A percentile compares a stretch with the other conserved stretches of the same genome.
phyloP scores from a whole-genome alignment of 2,329 filamentous ascomycete genomes.

The Raffaelea deltoideospora region DNA sequence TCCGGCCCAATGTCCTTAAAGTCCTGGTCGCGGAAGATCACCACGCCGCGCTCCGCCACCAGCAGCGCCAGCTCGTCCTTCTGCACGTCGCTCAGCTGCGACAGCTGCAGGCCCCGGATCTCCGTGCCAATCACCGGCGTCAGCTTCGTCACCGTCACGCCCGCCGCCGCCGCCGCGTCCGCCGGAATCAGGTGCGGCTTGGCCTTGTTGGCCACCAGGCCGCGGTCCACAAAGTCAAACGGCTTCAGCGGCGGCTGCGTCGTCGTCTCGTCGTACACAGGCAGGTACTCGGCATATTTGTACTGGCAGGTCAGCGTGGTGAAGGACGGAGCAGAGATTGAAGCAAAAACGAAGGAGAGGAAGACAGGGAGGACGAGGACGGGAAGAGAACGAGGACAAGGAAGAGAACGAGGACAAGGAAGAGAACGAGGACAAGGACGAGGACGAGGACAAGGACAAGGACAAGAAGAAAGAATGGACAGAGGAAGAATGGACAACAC shows the following conservation, averaged over 20 bases:
- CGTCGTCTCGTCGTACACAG: conserved; percentile 18
- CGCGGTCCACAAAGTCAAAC: conserved; percentile 17
- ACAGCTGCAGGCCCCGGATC: conserved; percentile 23
- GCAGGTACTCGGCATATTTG: conserved; percentile 18
- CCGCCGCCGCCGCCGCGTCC: conserved; percentile 5
- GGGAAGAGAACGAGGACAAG: too few species aligned
- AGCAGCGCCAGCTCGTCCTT: conserved; percentile 26
- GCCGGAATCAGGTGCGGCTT: conserved; percentile 15
- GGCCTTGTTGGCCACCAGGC: conserved; percentile 15
- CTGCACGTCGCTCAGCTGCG: conserved; percentile 20
- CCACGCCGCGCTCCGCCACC: conserved; percentile 24
- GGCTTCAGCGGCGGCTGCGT: conserved; percentile 15
- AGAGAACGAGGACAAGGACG: too few species aligned
- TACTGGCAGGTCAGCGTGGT: conserved; percentile 8
- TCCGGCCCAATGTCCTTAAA: conserved; percentile 23
- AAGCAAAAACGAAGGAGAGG: too few species aligned
- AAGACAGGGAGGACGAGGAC: too few species aligned
- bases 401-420: too few species aligned
- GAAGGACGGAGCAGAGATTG: neutral
- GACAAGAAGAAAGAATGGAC: too few species aligned
- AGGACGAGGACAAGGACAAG: too few species aligned
- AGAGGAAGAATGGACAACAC: too few species aligned
- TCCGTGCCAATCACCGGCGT: conserved; percentile 24
- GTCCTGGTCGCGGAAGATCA: conserved; percentile 20
- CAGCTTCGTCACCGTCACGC: conserved; percentile 12